Evolutionary conservation across 345 rosid genomes (phyloP), one percentile per base, ranked within the genome.

Genomic region (Populus simonii): DNA sequence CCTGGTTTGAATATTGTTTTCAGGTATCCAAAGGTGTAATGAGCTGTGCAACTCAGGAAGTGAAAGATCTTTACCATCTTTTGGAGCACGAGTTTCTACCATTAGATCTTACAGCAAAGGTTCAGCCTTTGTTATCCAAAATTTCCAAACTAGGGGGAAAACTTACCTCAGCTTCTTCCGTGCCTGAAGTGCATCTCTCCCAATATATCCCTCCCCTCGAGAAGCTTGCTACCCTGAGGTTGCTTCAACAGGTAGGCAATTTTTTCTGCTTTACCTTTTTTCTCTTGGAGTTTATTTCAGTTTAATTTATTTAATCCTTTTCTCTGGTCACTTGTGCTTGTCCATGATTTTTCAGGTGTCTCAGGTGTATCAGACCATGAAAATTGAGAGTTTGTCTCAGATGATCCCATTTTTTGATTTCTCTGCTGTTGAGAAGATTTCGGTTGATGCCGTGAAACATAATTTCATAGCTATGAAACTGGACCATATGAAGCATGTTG

Each of bases 31-130:
- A 90, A 82, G 99, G 99, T 76, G 98, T 94, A 23, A 78, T 94
- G 81, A 92, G 92, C 83, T 96, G 97, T 89, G 98, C 90, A 5
- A 89, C 89, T n/a, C 99, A 90, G 84, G 99, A 96, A 83, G 98
- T 92, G 38, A 96, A 96, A 81, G 99, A 96, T 81, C 92, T 96
- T 55, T 94, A 90, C 85, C 88, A 92, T 87, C 87, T 94, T 76
- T 80, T 96, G 76, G 99, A 96, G 88, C 92, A 92, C 72, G 98
- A 94, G 66, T 92, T 92, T 84, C 88, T 89, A 55, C 97, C 98
- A 13, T 82, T 94, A 36, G 98, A 94, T 86, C 92, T 93, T 76
- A 92, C 94, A 11, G 83, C 89, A 35, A 96, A 90, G 87, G 85
- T 87, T 66, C 98, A 90, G 80, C 97, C 98, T 33, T 69, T 92